These are phyloP conservation scores for Penicillium rolfsii DNA, from an alignment of 2,329 filamentous ascomycete species.

Conservation along the genomic window DNA sequence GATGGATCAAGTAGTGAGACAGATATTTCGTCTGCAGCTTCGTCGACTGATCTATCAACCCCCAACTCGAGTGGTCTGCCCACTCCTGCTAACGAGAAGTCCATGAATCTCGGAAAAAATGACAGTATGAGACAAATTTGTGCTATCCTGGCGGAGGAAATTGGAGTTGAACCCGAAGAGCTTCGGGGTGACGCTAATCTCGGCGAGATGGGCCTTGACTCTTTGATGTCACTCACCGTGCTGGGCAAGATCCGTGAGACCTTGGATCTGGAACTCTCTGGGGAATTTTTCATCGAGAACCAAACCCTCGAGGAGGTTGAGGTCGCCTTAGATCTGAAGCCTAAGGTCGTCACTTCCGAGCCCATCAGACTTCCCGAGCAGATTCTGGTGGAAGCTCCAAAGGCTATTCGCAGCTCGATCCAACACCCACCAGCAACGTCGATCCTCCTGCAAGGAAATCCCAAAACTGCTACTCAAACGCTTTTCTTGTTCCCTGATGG, in stretches of 20 bases:
- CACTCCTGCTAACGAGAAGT: constrained; percentile 35
- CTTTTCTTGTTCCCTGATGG: constrained; percentile 52
- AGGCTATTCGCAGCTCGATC: constrained; percentile 19
- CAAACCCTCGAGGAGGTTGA: constrained; percentile 47
- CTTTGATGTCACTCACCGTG: constrained; percentile 51
- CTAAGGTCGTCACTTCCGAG: constrained; percentile 33
- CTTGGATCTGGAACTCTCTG: constrained; percentile 46
- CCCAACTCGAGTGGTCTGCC: constrained; percentile 39
- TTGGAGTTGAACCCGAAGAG: constrained; percentile 48
- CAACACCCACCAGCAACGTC: constrained; percentile 47
- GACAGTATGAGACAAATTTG: constrained; percentile 46
- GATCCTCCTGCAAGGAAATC: constrained; percentile 48
- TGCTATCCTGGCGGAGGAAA: constrained; percentile 49
- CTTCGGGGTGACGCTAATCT: constrained; percentile 47
- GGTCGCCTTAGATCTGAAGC: constrained; percentile 44
- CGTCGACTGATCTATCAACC: constrained; percentile 40
- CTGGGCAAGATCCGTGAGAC: constrained; percentile 51
- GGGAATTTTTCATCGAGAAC: constrained; percentile 51
- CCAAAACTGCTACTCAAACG: constrained; percentile 46
- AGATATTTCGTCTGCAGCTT: constrained; percentile 35
- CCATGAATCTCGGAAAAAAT: constrained; percentile 28
- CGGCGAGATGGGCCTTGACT: constrained; percentile 51
- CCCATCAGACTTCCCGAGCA: constrained; percentile 30
- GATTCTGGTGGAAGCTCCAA: constrained; percentile 28
- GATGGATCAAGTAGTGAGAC: constrained; percentile 36